Percentiles rank a stretch among this genome's conserved stretches.
Evolutionary conservation across 148 eudicot genomes (phyloP).

Genomic region (Vaccinium myrtillus): DNA sequence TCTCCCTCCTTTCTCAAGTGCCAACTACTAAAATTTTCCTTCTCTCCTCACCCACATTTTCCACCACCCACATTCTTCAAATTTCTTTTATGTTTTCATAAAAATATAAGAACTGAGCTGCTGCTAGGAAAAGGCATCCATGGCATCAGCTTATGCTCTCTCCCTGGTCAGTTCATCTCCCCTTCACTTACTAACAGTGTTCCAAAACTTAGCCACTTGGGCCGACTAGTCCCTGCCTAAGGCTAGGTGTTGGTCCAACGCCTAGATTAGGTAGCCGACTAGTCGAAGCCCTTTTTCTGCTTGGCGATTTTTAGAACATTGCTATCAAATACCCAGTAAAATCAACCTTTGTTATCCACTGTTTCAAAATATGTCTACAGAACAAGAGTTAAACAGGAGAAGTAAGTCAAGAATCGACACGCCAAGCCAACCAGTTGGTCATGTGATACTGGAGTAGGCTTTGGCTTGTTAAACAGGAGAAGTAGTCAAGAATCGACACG

Average conservation of each 20-base stretch:
- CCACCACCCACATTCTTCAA: neutral
- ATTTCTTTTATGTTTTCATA: neutral
- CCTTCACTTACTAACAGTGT: neutral
- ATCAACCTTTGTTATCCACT: constrained; percentile 30
- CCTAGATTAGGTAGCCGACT: no score
- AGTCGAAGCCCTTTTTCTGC: no score
- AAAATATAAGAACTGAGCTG: neutral
- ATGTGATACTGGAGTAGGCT: neutral
- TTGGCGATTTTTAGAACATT: no score
- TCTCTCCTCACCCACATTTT: constrained; percentile 9
- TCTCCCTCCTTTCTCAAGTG: constrained; percentile 5
- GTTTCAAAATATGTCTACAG: neutral
- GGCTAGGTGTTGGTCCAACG: no score
- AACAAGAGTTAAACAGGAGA: neutral
- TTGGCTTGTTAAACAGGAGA: neutral
- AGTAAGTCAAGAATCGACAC: neutral
- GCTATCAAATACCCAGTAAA: neutral
- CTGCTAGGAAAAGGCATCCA: constrained; percentile 23
- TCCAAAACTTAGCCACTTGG: no score
- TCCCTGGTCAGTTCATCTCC: constrained; percentile 67
- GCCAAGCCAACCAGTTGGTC: neutral
- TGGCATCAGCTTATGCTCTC: constrained; percentile 73
- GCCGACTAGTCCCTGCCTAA: no score
- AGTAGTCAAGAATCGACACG: neutral
- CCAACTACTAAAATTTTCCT: neutral